Conservation (phyloP, 305 asterid species). For the Nicotiana rustica region DNA sequence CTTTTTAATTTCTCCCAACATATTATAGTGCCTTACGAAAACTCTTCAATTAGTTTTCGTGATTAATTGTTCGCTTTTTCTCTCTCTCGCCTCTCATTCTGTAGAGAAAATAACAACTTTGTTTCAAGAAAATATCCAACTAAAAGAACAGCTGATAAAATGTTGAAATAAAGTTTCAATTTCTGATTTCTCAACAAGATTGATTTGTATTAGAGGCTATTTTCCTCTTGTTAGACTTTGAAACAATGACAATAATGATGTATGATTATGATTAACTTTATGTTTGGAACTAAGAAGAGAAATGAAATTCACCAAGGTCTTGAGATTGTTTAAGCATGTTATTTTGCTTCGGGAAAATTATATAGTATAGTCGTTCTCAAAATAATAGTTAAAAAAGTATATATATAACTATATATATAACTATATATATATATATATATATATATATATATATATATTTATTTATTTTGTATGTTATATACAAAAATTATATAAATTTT, state of each 20-base stretch:
- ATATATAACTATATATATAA: too few relatives aligned
- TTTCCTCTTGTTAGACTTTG: conserved; percentile 1
- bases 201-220: neutral
- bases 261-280: neutral
- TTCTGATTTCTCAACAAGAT: neutral
- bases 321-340: neutral
- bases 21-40: too few relatives aligned
- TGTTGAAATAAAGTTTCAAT: neutral
- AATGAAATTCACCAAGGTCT: conserved; percentile 3
- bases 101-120: neutral
- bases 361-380: too few relatives aligned
- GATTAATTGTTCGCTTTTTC: neutral
- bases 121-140: neutral
- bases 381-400: too few relatives aligned
- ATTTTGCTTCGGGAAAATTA: neutral
- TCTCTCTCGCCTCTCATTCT: neutral
- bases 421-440: too few relatives aligned
- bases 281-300: neutral
- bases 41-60: neutral
- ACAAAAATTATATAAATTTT: too few relatives aligned
- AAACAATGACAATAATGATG: neutral
- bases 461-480: too few relatives aligned
- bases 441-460: too few relatives aligned
- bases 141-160: neutral
- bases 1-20: too few relatives aligned